Conservation (phyloP, 495 filamentous ascomycete species). For the Aspergillus coremiiformis region DNA sequence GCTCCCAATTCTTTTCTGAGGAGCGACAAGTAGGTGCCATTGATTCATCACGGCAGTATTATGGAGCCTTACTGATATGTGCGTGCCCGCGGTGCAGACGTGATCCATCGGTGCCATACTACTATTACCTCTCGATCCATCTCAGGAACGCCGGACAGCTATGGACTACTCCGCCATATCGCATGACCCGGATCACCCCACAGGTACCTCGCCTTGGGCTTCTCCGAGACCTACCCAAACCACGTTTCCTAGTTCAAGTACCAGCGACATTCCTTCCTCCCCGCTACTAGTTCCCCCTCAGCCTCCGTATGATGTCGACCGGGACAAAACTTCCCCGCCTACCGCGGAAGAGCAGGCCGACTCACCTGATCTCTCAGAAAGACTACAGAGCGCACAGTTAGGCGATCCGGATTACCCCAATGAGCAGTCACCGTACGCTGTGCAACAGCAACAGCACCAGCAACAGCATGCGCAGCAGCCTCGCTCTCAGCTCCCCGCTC, state of each 20-base stretch:
- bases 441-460: slow-evolving; percentile 41
- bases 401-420: slow-evolving; percentile 32
- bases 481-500: slow-evolving; percentile 41
- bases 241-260: slow-evolving; percentile 42
- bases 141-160: slow-evolving; percentile 3
- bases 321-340: slow-evolving; percentile 7
- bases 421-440: slow-evolving; percentile 27
- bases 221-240: slow-evolving; percentile 60
- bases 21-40: slow-evolving; percentile 6
- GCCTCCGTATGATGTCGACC: slow-evolving; percentile 35
- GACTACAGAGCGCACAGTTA: slow-evolving; percentile 37
- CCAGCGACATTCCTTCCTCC: slow-evolving; percentile 49
- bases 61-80: slow-evolving; percentile 5
- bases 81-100: slow-evolving; percentile 14
- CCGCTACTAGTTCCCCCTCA: slow-evolving; percentile 39
- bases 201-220: slow-evolving; percentile 70
- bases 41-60: not conserved
- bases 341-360: slow-evolving; percentile 12
- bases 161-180: slow-evolving; percentile 86
- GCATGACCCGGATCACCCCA: slow-evolving; percentile 63
- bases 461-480: slow-evolving; percentile 40
- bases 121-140: slow-evolving; percentile 11
- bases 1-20: not conserved
- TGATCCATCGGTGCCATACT: slow-evolving; percentile 16
- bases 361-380: slow-evolving; percentile 38